Evolutionary conservation across 192 early-diverging fungal species (phyloP), one percentile per base, ranked within the genome.

Genomic region (Geranomyces michiganensis): DNA sequence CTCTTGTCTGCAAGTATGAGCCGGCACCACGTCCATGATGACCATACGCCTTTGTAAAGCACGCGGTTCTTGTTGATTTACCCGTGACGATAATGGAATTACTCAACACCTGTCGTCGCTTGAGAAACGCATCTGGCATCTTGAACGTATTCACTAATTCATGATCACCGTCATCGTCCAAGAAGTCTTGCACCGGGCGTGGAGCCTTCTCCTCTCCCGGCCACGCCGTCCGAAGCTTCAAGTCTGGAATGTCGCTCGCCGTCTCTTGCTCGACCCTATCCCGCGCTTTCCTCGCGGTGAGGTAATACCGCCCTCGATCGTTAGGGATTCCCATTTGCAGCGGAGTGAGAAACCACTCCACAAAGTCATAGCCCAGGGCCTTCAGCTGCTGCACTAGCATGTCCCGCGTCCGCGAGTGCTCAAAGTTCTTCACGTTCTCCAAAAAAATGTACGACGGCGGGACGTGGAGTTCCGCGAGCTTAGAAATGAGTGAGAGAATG

Each of bases 31-130:
- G 84, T 8, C 93, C 79, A 62, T 94, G 89, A 65, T 88, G 89
- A 17, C 93, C 93, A 68, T 95, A 97, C 10, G 89, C 86, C 81
- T 95, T 85, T 15, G 88, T 89, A 61, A 91, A 82, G 67, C 73
- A 77, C 1, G 76, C 75, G 4, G 59, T 68, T 27, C 74, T 55
- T 26, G 68, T 29, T 19, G 31, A 67, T 24, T 56, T 43, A 36
- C 73, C 68, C 22, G 46, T 67, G 21, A 78, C 73, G 26, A 82
- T 77, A 21, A 81, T 82, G 0, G 76, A 26, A 26, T 70, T 19
- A 33, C 47, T 51, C 14, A 70, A 31, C 5, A 27, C 61, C 51
- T 72, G 51, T 48, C 46, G n/a, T 30, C 19, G 7, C 31, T 19
- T 44, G 22, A 41, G 21, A 67, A 68, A 65, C 6, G 46, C 46